phyloP scores from a whole-genome alignment of 257 asterid genomes.

The Solanum chilense region DNA sequence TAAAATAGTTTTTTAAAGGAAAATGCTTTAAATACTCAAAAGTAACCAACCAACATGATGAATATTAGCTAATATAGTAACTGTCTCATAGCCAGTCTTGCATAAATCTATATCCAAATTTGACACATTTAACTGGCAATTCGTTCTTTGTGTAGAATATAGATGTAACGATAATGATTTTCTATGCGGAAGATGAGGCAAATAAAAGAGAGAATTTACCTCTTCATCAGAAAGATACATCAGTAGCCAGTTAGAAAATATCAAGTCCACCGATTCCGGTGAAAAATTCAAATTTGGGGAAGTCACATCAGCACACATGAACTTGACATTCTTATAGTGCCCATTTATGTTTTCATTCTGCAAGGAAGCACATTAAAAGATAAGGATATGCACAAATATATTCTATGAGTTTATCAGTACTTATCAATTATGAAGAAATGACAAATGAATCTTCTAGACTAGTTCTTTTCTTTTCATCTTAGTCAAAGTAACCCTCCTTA shows the following conservation, averaged over 20 bases:
- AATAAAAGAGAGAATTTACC: conserved; percentile 26
- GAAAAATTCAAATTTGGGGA: conserved; percentile 65
- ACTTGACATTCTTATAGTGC: conserved; percentile 56
- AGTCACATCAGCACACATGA: conserved; percentile 88
- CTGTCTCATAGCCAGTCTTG: background rate
- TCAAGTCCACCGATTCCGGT: conserved; percentile 64
- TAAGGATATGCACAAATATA: background rate
- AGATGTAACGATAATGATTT: background rate
- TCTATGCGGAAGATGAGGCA: background rate
- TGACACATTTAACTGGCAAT: background rate
- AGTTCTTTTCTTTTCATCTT: background rate
- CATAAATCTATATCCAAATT: background rate
- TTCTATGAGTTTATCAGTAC: background rate
- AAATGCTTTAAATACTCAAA: background rate
- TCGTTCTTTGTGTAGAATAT: background rate
- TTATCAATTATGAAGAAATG: background rate
- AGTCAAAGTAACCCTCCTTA: background rate
- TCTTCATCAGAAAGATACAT: conserved; percentile 94
- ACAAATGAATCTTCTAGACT: background rate
- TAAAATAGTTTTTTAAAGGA: no score
- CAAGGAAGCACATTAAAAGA: conserved; percentile 1
- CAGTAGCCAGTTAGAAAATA: conserved; percentile 91
- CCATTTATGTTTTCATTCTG: conserved; percentile 75
- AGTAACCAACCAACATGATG: background rate
- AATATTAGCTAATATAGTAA: background rate